phyloP scores from a whole-genome alignment of 179 eudicot genomes.

The Vitellaria paradoxa region DNA sequence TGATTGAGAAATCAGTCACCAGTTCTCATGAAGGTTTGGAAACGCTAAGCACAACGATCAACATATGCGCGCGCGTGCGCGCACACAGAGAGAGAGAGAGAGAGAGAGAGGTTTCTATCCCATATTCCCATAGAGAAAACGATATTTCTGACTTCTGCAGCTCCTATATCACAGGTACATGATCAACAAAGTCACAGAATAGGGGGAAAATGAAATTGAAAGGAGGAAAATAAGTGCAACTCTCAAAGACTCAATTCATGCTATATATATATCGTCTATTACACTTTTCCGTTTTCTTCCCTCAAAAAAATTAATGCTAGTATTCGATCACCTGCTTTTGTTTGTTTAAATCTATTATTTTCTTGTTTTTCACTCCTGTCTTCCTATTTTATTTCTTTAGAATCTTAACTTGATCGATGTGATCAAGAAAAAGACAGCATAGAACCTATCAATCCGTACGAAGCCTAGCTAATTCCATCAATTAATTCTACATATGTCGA shows the following conservation, averaged over 20 bases:
- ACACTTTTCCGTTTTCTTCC: no score
- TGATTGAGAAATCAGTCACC: not conserved
- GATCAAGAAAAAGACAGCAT: not conserved
- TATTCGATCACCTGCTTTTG: not conserved
- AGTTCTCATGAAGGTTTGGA: not conserved
- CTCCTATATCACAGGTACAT: no score
- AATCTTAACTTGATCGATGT: constrained; percentile 34
- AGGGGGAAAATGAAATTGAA: not conserved
- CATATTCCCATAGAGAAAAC: constrained; percentile 7
- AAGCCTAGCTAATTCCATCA: not conserved
- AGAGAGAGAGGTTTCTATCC: not conserved
- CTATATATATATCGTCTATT: not conserved
- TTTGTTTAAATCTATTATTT: not conserved
- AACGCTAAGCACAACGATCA: not conserved
- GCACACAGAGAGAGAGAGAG: not conserved
- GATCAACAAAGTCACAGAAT: no score
- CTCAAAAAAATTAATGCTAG: no score
- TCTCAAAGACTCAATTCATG: not conserved
- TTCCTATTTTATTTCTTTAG: not conserved
- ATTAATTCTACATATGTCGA: constrained; percentile 38
- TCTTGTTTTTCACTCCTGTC: not conserved
- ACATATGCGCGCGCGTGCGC: not conserved
- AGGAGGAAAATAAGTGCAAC: not conserved
- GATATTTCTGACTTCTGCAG: constrained; percentile 10
- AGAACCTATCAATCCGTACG: constrained; percentile 16